Evolutionary conservation across 352 stramenopile species (phyloP), one percentile per base, ranked within the genome.

Genomic region (Elongisporangium anandrum): DNA sequence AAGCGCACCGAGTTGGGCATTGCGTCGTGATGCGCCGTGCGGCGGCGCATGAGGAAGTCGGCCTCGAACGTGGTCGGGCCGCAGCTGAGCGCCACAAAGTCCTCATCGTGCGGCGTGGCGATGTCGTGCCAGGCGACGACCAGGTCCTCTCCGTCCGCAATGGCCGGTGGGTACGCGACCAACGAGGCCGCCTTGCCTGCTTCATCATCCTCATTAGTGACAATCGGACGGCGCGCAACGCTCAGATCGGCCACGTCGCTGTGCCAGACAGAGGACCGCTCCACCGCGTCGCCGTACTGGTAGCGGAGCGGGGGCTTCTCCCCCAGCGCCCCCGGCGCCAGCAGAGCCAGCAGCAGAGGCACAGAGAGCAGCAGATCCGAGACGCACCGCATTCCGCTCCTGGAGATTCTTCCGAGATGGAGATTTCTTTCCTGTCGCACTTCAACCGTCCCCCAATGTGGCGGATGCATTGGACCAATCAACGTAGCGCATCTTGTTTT

Each of bases 1-100:
- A 92, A 90, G 24, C 80, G 79, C 38, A 88, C 73, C 5, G 75
- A 81, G 45, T 70, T 71, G 7, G 59, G 50, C 34, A 63, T 24
- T n/a, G 34, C 65, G 19, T 68, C 69, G 53, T 45, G 41, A 57
- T 15, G 70, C 26, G 60, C 81, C 58, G 66, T 71, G 20, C 65
- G 66, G 61, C 64, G 54, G 9, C 63, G 74, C n/a, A 71, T 52
- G 19, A 94, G 57, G 29, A 87, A 83, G 59, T 94, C 85, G 41
- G 69, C 63, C 29, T 73, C 55, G 52, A 80, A 65, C 10, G 56
- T 50, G 23, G 75, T 87, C 6, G 77, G 72, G 4, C 85, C 85
- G 56, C 85, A 94, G 57, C 74, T 90, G 58, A 94, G 65, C 16
- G 65, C 78, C 26, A 94, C 23, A 60, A 88, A 87, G 64, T 94